Conservation (phyloP, 2,329 filamentous ascomycete genomes). For the Pseudocercospora ulei region DNA sequence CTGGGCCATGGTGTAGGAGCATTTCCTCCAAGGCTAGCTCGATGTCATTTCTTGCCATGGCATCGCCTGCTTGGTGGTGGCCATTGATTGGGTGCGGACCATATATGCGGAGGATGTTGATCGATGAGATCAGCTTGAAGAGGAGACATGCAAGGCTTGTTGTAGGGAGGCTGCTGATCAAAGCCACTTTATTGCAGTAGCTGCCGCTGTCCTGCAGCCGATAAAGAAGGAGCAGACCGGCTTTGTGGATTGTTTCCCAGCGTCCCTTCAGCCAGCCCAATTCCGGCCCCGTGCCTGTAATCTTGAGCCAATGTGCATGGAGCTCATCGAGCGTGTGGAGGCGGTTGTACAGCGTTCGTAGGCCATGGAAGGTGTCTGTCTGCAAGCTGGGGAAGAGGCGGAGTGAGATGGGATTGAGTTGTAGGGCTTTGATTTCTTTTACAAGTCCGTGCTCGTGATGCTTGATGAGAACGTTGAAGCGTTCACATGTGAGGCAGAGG, state of each 20-base stretch:
- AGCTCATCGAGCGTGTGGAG: conserved; percentile 23
- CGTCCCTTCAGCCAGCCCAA: conserved; percentile 30
- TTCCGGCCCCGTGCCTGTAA: conserved; percentile 25
- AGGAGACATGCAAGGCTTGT: conserved; percentile 31
- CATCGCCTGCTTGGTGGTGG: conserved; percentile 18
- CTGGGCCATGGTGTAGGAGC: conserved; percentile 28
- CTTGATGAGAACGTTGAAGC: conserved; percentile 26
- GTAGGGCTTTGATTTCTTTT: conserved; percentile 21
- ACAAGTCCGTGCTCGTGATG: conserved; percentile 29
- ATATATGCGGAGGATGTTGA: conserved; percentile 30
- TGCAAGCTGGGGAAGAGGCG: conserved; percentile 26
- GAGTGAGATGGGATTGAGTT: conserved; percentile 11
- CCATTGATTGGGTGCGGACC: conserved; percentile 26
- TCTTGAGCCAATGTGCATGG: conserved; percentile 28
- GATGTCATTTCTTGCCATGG: conserved; percentile 27
- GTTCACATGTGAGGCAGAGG: conserved; percentile 27
- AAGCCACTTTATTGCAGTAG: conserved; percentile 22
- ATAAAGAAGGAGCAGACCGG: conserved; percentile 31
- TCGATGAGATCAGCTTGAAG: conserved; percentile 29
- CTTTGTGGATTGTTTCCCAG: conserved; percentile 30
- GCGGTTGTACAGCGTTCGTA: conserved; percentile 22
- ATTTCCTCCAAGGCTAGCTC: conserved; percentile 33
- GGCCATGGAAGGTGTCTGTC: conserved; percentile 20
- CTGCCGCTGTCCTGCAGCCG: conserved; percentile 26
- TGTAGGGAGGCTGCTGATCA: conserved; percentile 27